These are phyloP conservation scores for Leucosporidium scottii DNA, from an alignment of 768 basidiomycete species.

Conservation along the genomic window DNA sequence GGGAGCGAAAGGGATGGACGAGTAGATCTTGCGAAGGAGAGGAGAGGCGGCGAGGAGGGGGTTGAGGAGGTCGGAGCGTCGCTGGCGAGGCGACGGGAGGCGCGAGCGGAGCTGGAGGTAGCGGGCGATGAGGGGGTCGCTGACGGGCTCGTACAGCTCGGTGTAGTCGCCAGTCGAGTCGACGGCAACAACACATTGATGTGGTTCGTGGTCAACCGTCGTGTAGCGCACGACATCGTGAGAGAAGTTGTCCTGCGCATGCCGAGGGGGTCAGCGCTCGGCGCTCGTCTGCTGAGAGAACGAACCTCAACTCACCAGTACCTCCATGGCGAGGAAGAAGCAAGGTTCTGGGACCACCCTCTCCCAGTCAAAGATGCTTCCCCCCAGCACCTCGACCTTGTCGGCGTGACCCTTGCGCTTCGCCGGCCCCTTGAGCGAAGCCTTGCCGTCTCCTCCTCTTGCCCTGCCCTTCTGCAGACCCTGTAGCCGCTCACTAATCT, in stretches of 20 bases:
- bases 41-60: slow-evolving; percentile 28
- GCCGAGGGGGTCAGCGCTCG: neutral
- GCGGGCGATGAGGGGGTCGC: slow-evolving; percentile 73
- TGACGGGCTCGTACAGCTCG: slow-evolving; percentile 71
- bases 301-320: slow-evolving; percentile 41
- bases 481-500: slow-evolving; percentile 77
- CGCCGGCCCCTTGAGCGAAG: slow-evolving; percentile 7
- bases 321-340: slow-evolving; percentile 90
- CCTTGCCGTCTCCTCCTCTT: slow-evolving; percentile 15
- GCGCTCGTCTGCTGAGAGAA: neutral
- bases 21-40: slow-evolving; percentile 57
- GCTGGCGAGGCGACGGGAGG: slow-evolving; percentile 52
- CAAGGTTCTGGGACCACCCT: slow-evolving; percentile 70
- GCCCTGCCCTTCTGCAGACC: slow-evolving; percentile 52
- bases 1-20: slow-evolving; percentile 73
- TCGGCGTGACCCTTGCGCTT: slow-evolving; percentile 32
- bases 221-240: slow-evolving; percentile 94
- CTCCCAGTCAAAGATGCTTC: slow-evolving; percentile 82
- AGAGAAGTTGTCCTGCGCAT: slow-evolving; percentile 84
- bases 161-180: slow-evolving; percentile 74
- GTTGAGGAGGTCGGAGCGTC: slow-evolving; percentile 36
- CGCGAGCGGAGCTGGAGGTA: slow-evolving; percentile 59
- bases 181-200: slow-evolving; percentile 74
- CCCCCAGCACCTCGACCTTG: slow-evolving; percentile 61
- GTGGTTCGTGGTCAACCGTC: slow-evolving; percentile 61